A percentile compares a stretch with the other conserved stretches of the same genome.
Evolutionary conservation across 2,329 filamentous ascomycete species (phyloP).

Genomic region (Davidsoniella australis): DNA sequence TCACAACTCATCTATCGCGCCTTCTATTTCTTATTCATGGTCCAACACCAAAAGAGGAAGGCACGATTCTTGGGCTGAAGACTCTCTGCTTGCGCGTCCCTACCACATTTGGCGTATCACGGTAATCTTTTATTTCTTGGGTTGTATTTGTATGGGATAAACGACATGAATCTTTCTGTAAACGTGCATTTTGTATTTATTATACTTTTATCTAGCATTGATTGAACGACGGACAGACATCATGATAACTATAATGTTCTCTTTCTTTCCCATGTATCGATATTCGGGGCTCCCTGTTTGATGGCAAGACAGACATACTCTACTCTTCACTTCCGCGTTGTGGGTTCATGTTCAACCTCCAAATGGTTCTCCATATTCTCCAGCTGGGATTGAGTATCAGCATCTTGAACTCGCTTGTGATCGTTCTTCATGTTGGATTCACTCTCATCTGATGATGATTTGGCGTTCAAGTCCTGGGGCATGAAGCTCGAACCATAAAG

Average conservation of each 20-base stretch:
- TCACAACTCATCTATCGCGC: not conserved
- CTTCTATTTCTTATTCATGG: not conserved
- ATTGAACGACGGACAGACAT: slow-evolving; percentile 1
- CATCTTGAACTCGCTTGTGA: not conserved
- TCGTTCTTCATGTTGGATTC: not conserved
- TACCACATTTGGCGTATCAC: no score
- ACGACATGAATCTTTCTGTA: no score
- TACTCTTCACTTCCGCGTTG: no score
- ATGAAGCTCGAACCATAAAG: slow-evolving; percentile 9
- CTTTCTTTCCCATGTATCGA: not conserved
- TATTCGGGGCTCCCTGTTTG: not conserved
- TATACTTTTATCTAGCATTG: not conserved
- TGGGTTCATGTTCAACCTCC: not conserved
- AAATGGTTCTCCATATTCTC: slow-evolving; percentile 2
- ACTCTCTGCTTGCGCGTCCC: no score
- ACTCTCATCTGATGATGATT: not conserved
- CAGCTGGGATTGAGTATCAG: not conserved
- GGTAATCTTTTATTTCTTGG: no score
- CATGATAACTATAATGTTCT: slow-evolving; percentile 3
- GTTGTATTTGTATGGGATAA: no score
- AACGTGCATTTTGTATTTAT: no score
- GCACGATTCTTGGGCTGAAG: not conserved
- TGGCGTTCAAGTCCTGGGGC: slow-evolving; percentile 9
- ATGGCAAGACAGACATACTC: not conserved
- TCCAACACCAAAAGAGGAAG: slow-evolving; percentile 2